Conservation (phyloP, 1,284 basidiomycete species). For the Rhizoctonia solani region DNA sequence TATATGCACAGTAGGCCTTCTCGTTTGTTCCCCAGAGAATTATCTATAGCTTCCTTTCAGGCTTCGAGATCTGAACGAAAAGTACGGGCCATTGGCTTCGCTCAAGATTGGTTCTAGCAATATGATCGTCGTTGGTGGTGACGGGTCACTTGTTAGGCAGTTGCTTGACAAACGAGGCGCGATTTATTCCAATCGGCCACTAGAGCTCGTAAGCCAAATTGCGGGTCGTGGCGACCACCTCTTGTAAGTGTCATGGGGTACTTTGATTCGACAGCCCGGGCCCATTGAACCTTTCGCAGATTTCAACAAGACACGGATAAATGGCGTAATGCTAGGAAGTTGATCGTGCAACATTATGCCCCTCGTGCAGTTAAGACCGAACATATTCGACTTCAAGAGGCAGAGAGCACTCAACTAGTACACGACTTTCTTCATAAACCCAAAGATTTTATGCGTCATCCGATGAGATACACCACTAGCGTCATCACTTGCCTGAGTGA, state of each 20-base stretch:
- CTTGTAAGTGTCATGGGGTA: background rate
- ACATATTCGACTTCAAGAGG: conserved; percentile 6
- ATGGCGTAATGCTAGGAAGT: conserved; percentile 15
- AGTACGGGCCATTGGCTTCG: conserved; percentile 15
- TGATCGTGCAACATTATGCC: conserved; percentile 23
- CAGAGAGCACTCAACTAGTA: conserved; percentile 27
- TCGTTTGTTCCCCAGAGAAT: background rate
- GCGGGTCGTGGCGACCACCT: conserved; percentile 10
- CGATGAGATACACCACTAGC: conserved; percentile 31
- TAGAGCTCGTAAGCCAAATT: conserved; percentile 2
- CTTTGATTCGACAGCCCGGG: too few species aligned
- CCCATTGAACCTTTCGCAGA: too few species aligned
- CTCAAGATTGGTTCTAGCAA: conserved; percentile 11
- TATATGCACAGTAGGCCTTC: conserved; percentile 9
- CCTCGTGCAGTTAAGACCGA: conserved; percentile 6
- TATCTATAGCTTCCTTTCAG: background rate
- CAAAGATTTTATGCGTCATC: conserved; percentile 20
- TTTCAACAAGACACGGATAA: conserved; percentile 27
- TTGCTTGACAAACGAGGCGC: conserved; percentile 31
- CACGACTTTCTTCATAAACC: conserved; percentile 30
- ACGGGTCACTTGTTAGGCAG: conserved; percentile 15
- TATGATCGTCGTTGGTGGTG: conserved; percentile 24
- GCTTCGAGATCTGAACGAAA: conserved; percentile 7
- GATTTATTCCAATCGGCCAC: conserved; percentile 21
- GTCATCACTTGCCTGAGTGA: conserved; percentile 15